phyloP scores from a whole-genome alignment of 768 basidiomycete species.

The Leucocoprinus leucothites region DNA sequence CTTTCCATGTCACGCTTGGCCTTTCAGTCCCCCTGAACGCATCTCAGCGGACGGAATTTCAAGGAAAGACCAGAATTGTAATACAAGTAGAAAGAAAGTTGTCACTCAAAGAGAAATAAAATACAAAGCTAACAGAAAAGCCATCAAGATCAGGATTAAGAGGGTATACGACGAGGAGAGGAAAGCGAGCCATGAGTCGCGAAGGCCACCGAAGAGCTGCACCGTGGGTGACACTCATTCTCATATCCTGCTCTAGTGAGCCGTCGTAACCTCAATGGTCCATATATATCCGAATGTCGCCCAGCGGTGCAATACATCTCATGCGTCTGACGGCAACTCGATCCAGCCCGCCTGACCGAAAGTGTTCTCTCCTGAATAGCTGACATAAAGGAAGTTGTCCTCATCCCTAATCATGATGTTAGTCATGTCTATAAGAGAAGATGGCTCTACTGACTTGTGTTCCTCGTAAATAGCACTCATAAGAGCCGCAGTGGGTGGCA shows the following conservation, averaged over 20 bases:
- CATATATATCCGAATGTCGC: slow-evolving; percentile 1
- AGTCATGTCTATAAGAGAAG: slow-evolving; percentile 5
- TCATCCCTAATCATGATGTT: slow-evolving; percentile 72
- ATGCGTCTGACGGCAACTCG: slow-evolving; percentile 45
- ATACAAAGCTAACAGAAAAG: slow-evolving; percentile 11
- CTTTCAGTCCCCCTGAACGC: neutral
- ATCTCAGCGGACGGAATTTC: neutral
- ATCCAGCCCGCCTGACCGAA: slow-evolving; percentile 64
- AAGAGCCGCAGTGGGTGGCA: slow-evolving; percentile 95
- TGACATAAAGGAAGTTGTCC: slow-evolving; percentile 98
- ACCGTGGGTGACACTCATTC: neutral
- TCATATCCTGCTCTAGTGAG: neutral
- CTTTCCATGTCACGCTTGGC: too few relatives aligned
- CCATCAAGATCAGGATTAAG: slow-evolving; percentile 3
- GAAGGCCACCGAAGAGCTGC: neutral
- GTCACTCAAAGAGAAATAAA: slow-evolving; percentile 5
- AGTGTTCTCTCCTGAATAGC: slow-evolving; percentile 98
- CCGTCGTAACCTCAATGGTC: slow-evolving; percentile 6
- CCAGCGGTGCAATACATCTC: slow-evolving; percentile 16
- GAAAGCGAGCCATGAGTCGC: neutral
- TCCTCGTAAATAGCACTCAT: slow-evolving; percentile 99
- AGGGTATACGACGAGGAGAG: slow-evolving; percentile 3
- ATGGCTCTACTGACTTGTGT: slow-evolving; percentile 76
- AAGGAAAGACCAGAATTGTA: neutral
- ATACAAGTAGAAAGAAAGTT: slow-evolving; percentile 3